Conservation (phyloP, 2,329 filamentous ascomycete genomes). For the Ophiostoma perfectum region DNA sequence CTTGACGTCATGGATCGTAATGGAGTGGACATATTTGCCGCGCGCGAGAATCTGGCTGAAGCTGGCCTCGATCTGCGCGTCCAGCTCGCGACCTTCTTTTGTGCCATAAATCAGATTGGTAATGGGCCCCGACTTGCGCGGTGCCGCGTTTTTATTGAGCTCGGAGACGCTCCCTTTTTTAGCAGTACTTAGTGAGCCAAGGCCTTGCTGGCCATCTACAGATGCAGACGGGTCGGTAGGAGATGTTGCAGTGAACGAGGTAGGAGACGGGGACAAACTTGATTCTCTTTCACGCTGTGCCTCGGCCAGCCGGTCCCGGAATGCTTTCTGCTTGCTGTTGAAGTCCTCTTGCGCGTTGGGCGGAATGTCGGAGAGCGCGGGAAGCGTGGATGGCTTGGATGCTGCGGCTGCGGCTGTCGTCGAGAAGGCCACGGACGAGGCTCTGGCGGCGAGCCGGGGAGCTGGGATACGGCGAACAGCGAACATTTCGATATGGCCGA, state of each 20-base stretch:
- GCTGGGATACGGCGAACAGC: not conserved
- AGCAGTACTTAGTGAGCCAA: conserved; percentile 56
- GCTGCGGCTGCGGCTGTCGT: not conserved
- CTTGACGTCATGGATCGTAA: conserved; percentile 93
- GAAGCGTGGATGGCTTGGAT: conserved; percentile 39
- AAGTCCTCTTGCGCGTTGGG: conserved; percentile 68
- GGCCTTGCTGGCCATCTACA: conserved; percentile 36
- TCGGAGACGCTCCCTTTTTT: conserved; percentile 56
- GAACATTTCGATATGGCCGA: not conserved
- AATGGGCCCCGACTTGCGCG: conserved; percentile 66
- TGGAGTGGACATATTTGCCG: conserved; percentile 97
- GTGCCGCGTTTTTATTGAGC: conserved; percentile 48
- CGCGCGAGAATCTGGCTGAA: conserved; percentile 92
- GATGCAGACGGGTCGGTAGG: not conserved
- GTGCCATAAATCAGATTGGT: conserved; percentile 94
- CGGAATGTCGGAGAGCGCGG: conserved; percentile 80
- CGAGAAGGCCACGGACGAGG: conserved; percentile 1
- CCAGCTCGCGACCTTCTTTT: conserved; percentile 87
- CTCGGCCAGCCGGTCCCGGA: conserved; percentile 74
- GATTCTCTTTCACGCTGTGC: conserved; percentile 69
- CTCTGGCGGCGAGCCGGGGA: not conserved
- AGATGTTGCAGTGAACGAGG: conserved; percentile 13
- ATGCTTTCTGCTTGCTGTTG: conserved; percentile 76
- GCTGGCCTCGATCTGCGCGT: conserved; percentile 90
- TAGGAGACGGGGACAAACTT: conserved; percentile 53